phyloP scores from a whole-genome alignment of 2,329 filamentous ascomycete genomes.

The Leptographium flavum region DNA sequence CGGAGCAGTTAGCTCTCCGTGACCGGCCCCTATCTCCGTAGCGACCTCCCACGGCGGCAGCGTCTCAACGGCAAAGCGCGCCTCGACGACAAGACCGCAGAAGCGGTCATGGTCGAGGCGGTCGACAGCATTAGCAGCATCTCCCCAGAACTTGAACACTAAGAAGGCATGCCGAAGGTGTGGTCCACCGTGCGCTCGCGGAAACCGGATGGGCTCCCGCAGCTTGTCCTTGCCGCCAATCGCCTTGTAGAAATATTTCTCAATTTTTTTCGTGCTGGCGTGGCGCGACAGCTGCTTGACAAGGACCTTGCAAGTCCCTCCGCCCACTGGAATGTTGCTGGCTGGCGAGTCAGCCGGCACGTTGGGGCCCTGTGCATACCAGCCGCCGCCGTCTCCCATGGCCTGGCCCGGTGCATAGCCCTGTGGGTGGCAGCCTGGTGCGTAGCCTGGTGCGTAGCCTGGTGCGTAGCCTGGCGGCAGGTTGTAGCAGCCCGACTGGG shows the following conservation, averaged over 20 bases:
- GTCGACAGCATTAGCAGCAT: conserved; percentile 1
- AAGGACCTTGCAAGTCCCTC: conserved; percentile 5
- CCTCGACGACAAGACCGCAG: conserved; percentile 2
- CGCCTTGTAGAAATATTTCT: not conserved
- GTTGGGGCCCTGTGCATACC: no score
- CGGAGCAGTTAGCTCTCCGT: no score
- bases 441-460: no score
- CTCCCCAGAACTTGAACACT: conserved; percentile 3
- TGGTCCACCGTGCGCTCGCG: not conserved
- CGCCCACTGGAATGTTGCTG: no score
- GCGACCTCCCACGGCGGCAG: not conserved
- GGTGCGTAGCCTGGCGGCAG: no score
- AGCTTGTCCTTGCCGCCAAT: conserved; percentile 6
- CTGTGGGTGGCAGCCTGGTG: no score
- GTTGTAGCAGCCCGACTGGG: no score
- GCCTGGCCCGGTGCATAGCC: no score
- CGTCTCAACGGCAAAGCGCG: conserved; percentile 4
- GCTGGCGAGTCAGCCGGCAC: no score
- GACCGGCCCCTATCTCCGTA: no score
- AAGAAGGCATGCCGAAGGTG: conserved; percentile 5
- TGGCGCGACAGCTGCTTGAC: conserved; percentile 9
- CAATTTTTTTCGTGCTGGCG: conserved; percentile 1
- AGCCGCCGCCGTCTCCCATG: no score
- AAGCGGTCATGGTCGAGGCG: conserved; percentile 1
- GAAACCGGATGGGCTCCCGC: conserved; percentile 5